Conservation (phyloP, 495 filamentous ascomycete genomes). For the Poronia punctata region DNA sequence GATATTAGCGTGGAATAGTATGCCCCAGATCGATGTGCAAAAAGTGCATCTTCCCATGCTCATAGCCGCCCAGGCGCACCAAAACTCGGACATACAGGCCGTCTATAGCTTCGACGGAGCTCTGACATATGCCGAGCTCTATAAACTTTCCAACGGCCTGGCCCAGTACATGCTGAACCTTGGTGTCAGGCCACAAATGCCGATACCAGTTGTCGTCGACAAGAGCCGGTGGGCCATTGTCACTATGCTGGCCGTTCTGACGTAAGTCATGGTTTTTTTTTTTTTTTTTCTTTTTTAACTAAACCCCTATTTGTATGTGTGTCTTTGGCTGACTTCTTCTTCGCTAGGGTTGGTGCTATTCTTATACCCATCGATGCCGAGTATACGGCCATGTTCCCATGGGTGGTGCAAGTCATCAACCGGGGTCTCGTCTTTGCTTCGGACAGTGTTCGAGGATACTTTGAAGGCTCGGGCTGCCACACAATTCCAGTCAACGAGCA, state of each 20-base stretch:
- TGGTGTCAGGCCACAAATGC: constrained; percentile 33
- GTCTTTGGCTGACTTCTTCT: not conserved
- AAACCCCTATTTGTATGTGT: not conserved
- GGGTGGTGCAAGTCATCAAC: constrained; percentile 33
- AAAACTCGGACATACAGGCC: constrained; percentile 33
- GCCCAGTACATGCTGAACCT: constrained; percentile 35
- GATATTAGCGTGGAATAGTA: constrained; percentile 31
- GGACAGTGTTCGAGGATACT: constrained; percentile 17
- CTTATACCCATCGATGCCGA: constrained; percentile 38
- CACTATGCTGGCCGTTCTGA: constrained; percentile 40
- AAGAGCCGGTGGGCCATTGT: constrained; percentile 40
- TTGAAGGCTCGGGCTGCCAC: constrained; percentile 27
- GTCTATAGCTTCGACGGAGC: constrained; percentile 40
- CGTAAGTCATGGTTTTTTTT: too few relatives aligned
- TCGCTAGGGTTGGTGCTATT: constrained; percentile 33
- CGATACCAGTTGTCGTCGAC: constrained; percentile 40
- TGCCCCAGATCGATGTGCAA: constrained; percentile 27
- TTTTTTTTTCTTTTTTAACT: not conserved
- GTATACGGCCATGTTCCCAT: constrained; percentile 33
- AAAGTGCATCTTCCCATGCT: constrained; percentile 30
- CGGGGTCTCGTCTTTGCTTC: constrained; percentile 35
- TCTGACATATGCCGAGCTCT: constrained; percentile 34
- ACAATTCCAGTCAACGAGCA: constrained; percentile 29
- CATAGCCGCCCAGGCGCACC: constrained; percentile 24
- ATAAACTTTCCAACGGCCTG: constrained; percentile 29